phyloP scores from a whole-genome alignment of 352 stramenopile genomes.

The Globisporangium okanoganense region DNA sequence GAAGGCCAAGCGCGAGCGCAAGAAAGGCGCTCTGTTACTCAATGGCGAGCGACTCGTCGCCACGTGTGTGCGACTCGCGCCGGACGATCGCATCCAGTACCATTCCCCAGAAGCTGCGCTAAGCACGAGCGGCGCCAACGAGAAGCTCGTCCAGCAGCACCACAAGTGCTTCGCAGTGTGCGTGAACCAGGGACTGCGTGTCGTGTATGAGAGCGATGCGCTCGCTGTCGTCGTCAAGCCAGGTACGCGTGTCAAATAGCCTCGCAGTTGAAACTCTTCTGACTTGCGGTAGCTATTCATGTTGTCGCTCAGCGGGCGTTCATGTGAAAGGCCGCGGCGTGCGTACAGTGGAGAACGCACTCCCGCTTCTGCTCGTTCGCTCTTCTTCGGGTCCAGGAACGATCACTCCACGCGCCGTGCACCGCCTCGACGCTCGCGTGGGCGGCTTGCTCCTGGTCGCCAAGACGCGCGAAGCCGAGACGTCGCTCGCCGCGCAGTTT shows the following conservation, averaged over 20 bases:
- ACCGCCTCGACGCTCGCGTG: constrained; percentile 60
- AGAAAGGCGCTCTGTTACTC: constrained; percentile 28
- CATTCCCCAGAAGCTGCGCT: background rate
- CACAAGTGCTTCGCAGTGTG: constrained; percentile 37
- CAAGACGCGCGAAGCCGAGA: constrained; percentile 45
- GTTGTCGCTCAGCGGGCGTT: constrained; percentile 28
- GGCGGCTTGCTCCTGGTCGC: constrained; percentile 56
- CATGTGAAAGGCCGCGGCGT: constrained; percentile 56
- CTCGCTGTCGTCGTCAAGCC: constrained; percentile 57
- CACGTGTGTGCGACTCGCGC: constrained; percentile 25
- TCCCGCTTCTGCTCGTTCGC: constrained; percentile 28
- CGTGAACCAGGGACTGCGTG: constrained; percentile 44
- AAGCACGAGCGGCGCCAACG: background rate
- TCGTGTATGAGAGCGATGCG: constrained; percentile 44
- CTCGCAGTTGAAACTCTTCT: background rate
- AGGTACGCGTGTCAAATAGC: constrained; percentile 10
- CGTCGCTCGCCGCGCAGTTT: constrained; percentile 39
- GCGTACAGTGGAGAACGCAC: constrained; percentile 42
- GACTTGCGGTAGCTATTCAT: background rate
- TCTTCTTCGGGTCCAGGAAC: background rate
- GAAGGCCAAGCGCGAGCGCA: constrained; percentile 61
- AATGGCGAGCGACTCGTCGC: constrained; percentile 34
- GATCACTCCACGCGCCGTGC: constrained; percentile 35
- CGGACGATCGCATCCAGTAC: constrained; percentile 36
- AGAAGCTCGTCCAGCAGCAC: background rate